Percentiles rank a stretch among this genome's conserved stretches.
These are phyloP conservation scores for Candida corydali DNA, from an alignment of 805 yeast genomes.

Conservation along the genomic window DNA sequence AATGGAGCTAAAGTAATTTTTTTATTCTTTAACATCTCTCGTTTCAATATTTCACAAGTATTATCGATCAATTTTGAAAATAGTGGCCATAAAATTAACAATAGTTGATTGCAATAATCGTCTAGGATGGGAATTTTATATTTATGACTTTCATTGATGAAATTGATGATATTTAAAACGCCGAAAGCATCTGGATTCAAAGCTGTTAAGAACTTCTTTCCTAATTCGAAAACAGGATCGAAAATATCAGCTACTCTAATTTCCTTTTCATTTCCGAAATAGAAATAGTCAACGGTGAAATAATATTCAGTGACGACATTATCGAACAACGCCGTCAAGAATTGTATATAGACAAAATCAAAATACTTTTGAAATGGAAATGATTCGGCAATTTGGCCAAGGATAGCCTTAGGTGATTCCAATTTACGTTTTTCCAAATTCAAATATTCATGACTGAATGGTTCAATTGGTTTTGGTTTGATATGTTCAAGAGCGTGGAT, in stretches of 20 bases:
- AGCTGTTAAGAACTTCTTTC: constrained; percentile 44
- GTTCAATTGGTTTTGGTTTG: constrained; percentile 52
- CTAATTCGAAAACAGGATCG: constrained; percentile 32
- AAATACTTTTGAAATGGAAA: constrained; percentile 62
- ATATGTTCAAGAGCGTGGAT: constrained; percentile 66
- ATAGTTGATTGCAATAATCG: constrained; percentile 61
- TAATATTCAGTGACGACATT: constrained; percentile 74
- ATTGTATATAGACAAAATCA: constrained; percentile 70
- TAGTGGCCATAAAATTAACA: constrained; percentile 79
- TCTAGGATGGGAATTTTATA: constrained; percentile 64
- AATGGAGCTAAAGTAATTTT: constrained; percentile 38
- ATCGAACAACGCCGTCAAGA: constrained; percentile 69
- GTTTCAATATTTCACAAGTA: constrained; percentile 70
- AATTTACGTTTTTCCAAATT: constrained; percentile 52
- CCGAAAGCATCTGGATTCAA: constrained; percentile 69
- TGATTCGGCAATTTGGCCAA: constrained; percentile 82
- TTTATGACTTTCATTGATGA: constrained; percentile 65
- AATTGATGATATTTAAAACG: constrained; percentile 65
- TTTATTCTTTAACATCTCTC: constrained; percentile 33
- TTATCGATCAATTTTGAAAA: constrained; percentile 73
- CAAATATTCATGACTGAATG: constrained; percentile 57
- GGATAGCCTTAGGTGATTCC: constrained; percentile 57
- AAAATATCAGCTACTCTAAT: constrained; percentile 35
- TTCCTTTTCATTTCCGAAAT: constrained; percentile 36
- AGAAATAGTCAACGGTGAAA: constrained; percentile 70